phyloP scores from a whole-genome alignment of 2,329 filamentous ascomycete genomes.

The Xylaria sp. region DNA sequence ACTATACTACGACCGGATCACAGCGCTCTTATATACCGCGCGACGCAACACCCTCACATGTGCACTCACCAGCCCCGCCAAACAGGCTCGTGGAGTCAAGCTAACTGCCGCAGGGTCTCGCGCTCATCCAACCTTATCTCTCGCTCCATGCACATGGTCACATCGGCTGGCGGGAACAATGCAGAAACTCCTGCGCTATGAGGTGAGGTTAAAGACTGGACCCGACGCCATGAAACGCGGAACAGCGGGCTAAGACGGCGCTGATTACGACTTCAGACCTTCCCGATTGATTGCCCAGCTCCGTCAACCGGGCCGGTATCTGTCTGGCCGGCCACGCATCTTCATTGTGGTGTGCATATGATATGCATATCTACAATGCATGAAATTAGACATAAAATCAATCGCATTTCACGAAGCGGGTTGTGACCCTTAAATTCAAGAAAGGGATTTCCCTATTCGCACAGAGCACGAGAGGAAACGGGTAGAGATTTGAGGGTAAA shows the following conservation, averaged over 20 bases:
- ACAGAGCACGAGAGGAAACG: not conserved
- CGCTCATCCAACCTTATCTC: conserved; percentile 25
- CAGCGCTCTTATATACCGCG: conserved; percentile 21
- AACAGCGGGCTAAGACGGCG: conserved; percentile 8
- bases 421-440: conserved; percentile 3
- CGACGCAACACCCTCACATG: not conserved
- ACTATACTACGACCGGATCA: not conserved
- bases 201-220: conserved; percentile 4
- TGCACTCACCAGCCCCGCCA: conserved; percentile 3
- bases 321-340: not conserved
- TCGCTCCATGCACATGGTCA: conserved; percentile 12
- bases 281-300: conserved; percentile 26
- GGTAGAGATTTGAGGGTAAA: not conserved
- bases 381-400: not conserved
- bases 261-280: conserved; percentile 30
- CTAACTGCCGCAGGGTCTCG: not conserved
- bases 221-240: conserved; percentile 7
- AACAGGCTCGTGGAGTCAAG: not conserved
- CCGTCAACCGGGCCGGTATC: conserved; percentile 13
- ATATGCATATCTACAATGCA: not conserved
- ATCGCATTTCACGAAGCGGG: not conserved
- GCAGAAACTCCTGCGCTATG: conserved; percentile 17
- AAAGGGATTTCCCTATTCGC: not conserved
- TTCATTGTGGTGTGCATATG: not conserved
- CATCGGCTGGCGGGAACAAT: conserved; percentile 12